Evolutionary conservation across 2,329 filamentous ascomycete species (phyloP), one percentile per base, ranked within the genome.

Genomic region (Beauveria brongniartii): DNA sequence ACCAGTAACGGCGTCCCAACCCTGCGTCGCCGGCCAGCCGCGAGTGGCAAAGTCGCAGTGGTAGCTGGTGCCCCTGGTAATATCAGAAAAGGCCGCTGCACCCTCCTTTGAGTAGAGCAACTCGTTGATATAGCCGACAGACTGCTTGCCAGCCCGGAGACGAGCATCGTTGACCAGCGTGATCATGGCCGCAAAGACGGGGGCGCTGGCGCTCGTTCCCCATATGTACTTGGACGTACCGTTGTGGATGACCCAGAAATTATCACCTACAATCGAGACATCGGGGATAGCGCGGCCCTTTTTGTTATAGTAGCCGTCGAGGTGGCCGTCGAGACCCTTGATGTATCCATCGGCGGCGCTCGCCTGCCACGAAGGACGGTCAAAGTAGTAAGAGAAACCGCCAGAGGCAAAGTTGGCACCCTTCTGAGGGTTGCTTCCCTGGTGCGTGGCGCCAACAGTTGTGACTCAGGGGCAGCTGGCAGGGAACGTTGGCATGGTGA

Each of bases 401-500:
- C 78, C 77, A 4, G 74, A 73, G 63, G 66, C 69, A 52, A 66
- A 66, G 59, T 65, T 69, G 28, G 76, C 69, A 12, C 72, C 74
- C n/a, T 70, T 67, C 62, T 75, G 71, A 2, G 73, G 73, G 46
- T 71, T 66, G 62, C 68, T 69, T 46, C 67, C 66, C 47, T 55
- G 64, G 22, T 52, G 55, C 3, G 82, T 85, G 4, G 79, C 71
- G 48, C 69, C 74, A 22, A 73, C 70, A 2, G 66, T 60, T 7
- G 72, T 71, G 22, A 72, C 67, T 60, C 69, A 74, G 1, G 74
- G 75, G 63, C 74, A 76, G 44, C 57, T 74, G 1, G 79, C 75
- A 0, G 84, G 84, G 74, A 86, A 87, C 20, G 71, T 71, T 1
- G 83, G 78, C 2, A 81, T 69, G 71, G 86, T 86, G 14, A 75